Conservation (phyloP, 2,329 filamentous ascomycete genomes). For the Camillea tinctor region DNA sequence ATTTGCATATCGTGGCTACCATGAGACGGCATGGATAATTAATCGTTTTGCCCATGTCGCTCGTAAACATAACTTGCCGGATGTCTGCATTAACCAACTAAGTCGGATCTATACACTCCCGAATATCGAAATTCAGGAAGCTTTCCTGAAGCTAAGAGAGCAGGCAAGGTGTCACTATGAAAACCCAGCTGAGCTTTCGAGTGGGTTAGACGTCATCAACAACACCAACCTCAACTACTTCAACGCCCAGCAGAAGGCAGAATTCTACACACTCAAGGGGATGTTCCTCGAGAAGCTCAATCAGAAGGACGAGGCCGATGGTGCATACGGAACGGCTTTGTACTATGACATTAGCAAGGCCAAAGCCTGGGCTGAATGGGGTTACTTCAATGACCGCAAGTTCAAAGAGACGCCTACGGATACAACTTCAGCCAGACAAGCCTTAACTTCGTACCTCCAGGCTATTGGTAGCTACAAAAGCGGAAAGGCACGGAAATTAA, state of each 20-base stretch:
- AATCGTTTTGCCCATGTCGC: conserved; percentile 98
- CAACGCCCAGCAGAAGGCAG: conserved; percentile 90
- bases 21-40: conserved; percentile 99
- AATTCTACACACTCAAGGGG: conserved; percentile 98
- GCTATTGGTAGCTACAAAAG: conserved; percentile 97
- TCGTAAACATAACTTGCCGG: conserved; percentile 91
- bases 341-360: conserved; percentile 95
- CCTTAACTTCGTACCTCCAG: conserved; percentile 93
- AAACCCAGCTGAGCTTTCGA: conserved; percentile 87
- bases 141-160: conserved; percentile 96
- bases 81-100: conserved; percentile 95
- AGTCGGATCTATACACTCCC: conserved; percentile 97
- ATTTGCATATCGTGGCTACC: conserved; percentile 94
- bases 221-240: conserved; percentile 99
- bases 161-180: conserved; percentile 99
- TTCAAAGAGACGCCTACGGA: conserved; percentile 90
- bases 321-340: conserved; percentile 89
- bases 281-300: conserved; percentile 97
- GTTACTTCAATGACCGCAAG: conserved; percentile 93
- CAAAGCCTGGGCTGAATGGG: conserved; percentile 99
- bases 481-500: conserved; percentile 89
- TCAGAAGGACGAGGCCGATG: conserved; percentile 87
- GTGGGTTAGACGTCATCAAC: conserved; percentile 95
- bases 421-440: conserved; percentile 81
- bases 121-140: conserved; percentile 99